phyloP scores from a whole-genome alignment of 768 basidiomycete genomes.

The Podaxis sp. region DNA sequence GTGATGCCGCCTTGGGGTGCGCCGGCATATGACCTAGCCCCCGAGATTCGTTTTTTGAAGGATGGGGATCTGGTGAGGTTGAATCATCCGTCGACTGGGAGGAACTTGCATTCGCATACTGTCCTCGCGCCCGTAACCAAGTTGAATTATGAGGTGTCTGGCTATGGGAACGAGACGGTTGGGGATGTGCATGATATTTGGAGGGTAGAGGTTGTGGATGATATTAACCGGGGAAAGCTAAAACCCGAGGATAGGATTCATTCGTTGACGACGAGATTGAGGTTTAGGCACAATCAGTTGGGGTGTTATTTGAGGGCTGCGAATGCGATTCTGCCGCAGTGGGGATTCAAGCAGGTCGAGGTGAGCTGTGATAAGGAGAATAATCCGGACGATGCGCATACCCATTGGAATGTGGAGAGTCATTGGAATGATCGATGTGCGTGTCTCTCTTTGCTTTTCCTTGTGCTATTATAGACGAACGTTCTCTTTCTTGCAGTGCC shows the following conservation, averaged over 20 bases:
- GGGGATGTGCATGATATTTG: conserved; percentile 92
- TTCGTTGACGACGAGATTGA: conserved; percentile 85
- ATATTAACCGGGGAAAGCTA: conserved; percentile 64
- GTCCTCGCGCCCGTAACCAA: conserved; percentile 89
- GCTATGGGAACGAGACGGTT: conserved; percentile 87
- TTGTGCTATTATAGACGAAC: not conserved
- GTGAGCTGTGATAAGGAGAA: conserved; percentile 92
- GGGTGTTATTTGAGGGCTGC: conserved; percentile 91
- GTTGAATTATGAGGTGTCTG: conserved; percentile 86
- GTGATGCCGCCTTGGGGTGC: conserved; percentile 83
- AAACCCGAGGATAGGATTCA: conserved; percentile 67
- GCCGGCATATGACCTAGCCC: conserved; percentile 60
- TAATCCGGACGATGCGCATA: conserved; percentile 74
- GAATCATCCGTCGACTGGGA: conserved; percentile 75
- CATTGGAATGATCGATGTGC: conserved; percentile 94
- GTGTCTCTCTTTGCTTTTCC: conserved; percentile 30
- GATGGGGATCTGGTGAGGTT: conserved; percentile 82
- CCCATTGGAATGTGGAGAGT: conserved; percentile 98
- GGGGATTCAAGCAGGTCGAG: conserved; percentile 99
- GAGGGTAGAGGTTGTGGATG: conserved; percentile 92
- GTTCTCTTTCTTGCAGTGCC: conserved; percentile 55
- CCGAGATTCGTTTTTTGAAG: conserved; percentile 65
- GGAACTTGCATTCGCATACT: conserved; percentile 91
- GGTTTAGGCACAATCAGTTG: conserved; percentile 73
- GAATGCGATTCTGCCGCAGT: conserved; percentile 88